Conservation (phyloP, 2,329 filamentous ascomycete genomes). For the Aspergillus thermomutatus region DNA sequence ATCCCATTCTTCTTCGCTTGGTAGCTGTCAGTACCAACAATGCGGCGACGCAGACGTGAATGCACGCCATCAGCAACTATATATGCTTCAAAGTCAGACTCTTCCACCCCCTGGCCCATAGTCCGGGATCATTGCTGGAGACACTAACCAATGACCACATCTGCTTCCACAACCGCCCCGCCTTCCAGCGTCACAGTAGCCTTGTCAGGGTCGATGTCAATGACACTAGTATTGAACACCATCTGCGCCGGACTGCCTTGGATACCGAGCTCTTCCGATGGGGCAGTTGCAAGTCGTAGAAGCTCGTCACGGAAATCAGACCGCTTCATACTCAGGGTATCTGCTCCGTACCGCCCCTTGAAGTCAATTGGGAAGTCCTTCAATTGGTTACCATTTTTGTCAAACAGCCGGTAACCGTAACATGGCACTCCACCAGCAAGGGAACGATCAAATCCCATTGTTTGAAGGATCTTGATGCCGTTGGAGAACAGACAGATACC, state of each 20-base stretch:
- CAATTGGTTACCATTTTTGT: neutral
- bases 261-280: neutral
- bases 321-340: neutral
- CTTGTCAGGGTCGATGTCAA: neutral
- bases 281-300: neutral
- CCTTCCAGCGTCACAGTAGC: neutral
- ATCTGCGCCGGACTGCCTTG: neutral
- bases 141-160: neutral
- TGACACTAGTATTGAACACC: neutral
- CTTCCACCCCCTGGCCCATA: neutral
- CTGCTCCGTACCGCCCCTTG: neutral
- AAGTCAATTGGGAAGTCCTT: constrained; percentile 2
- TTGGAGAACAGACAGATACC: constrained; percentile 2
- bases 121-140: neutral
- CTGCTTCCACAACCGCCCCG: no score
- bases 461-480: constrained; percentile 1
- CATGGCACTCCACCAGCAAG: neutral
- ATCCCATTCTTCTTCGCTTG: constrained; percentile 1
- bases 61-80: constrained; percentile 3
- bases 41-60: neutral
- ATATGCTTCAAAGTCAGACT: neutral
- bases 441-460: neutral
- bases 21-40: neutral
- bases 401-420: neutral
- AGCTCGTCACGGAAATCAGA: constrained; percentile 4